Percentiles rank a stretch among this genome's conserved stretches.
Conservation (phyloP, 352 stramenopile genomes). For the Globisporangium ultimum region DNA sequence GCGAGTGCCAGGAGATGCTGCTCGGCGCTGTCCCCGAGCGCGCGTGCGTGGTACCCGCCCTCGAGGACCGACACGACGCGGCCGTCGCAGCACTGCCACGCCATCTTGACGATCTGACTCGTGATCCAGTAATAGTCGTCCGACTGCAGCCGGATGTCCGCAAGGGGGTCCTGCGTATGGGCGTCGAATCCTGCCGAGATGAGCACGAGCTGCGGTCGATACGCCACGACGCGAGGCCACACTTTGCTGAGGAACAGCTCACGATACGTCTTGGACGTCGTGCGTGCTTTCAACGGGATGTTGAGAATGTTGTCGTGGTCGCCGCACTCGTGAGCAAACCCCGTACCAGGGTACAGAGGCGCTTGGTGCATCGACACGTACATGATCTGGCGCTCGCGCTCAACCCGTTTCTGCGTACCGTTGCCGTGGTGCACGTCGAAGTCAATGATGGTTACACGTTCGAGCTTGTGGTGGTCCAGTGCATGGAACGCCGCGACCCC, state of each 20-base stretch:
- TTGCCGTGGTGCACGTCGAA: constrained; percentile 89
- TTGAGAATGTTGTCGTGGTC: constrained; percentile 42
- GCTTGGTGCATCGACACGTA: constrained; percentile 61
- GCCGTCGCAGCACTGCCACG: constrained; percentile 39
- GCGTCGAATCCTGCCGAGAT: constrained; percentile 87
- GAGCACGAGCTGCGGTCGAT: constrained; percentile 80
- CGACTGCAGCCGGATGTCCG: constrained; percentile 36
- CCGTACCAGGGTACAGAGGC: constrained; percentile 44
- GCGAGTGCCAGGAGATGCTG: constrained; percentile 44
- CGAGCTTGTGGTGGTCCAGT: constrained; percentile 55
- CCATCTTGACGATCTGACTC: constrained; percentile 30
- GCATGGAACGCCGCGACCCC: constrained; percentile 92
- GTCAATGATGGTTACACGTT: constrained; percentile 61
- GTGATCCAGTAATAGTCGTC: constrained; percentile 65
- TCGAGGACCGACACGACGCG: constrained; percentile 56
- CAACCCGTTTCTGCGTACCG: constrained; percentile 54
- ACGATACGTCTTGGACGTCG: constrained; percentile 32
- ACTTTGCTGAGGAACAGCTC: constrained; percentile 30
- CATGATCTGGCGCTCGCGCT: constrained; percentile 27
- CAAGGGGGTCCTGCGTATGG: constrained; percentile 41
- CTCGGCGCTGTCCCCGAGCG: constrained; percentile 45
- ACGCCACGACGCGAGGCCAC: constrained; percentile 36
- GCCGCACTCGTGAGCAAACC: constrained; percentile 31
- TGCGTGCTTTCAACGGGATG: constrained; percentile 34
- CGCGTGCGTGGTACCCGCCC: constrained; percentile 48